Base-by-base conservation (phyloP, 345 rosid genomes). In the Durio zibethinus region DNA sequence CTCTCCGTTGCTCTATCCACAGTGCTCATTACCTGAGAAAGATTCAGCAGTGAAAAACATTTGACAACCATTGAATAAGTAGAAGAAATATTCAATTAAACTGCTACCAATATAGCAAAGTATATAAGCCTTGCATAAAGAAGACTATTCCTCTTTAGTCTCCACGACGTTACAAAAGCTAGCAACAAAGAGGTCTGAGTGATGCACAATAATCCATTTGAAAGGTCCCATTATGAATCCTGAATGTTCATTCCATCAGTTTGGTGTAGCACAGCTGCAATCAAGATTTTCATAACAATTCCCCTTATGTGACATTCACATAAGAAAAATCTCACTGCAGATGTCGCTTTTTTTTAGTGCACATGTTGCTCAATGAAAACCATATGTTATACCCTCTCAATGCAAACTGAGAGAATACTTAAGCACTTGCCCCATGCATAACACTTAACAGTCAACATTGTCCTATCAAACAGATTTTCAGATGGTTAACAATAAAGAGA, bases 21-120 rank as follows among this genome's bases (percentile, higher is more conserved):
- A 62, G 82, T 66, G 80, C 83, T 70, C 68, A 38, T 60, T 42
- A 68, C 90, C 98, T 93, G 53, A 40, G 67, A 65, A 61, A 73
- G 50, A 56, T 73, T 68, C 11, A 45, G 42, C 56, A 43, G 15
- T 14, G 27, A 40, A 67, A 14, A 9, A 18, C 6, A 38, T 65
- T 40, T 65, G 9, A 40, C 71, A 67, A 25, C n/a, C 72, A 67
- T 67, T 67, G 31, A 65, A 65, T 21, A 20, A 67, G 72, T 42
- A 23, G 45, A 43, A 25, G 52, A 68, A 47, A 15, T 11, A 67
- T 47, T 48, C 40, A 5, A 25, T 18, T 48, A 70, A 27, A 18
- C 21, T 69, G 56, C 21, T 27, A 27, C 27, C 48, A 27, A 27
- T 23, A 47, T 45, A 47, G 73, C 73, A 27, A 59, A 59, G 12